phyloP scores from a whole-genome alignment of 768 basidiomycete genomes.

The Strobilomyces confusus region DNA sequence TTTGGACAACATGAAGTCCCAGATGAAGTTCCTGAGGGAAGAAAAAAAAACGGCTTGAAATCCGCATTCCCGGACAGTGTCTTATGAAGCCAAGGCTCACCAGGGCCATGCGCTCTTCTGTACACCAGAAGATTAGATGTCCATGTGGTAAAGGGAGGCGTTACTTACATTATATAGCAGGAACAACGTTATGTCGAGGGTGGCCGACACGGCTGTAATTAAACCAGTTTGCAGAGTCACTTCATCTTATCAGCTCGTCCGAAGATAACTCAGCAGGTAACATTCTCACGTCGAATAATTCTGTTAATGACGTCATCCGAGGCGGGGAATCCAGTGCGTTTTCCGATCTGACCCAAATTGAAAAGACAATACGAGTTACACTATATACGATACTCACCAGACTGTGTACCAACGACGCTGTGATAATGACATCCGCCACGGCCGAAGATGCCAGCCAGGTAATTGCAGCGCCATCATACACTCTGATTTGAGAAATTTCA shows the following conservation, averaged over 20 bases:
- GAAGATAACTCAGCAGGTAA: neutral
- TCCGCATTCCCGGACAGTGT: neutral
- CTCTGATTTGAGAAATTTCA: conserved; percentile 32
- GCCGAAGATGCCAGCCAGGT: conserved; percentile 43
- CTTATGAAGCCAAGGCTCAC: conserved; percentile 1
- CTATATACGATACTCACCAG: conserved; percentile 28
- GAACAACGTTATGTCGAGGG: conserved; percentile 22
- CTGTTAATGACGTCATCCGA: conserved; percentile 39
- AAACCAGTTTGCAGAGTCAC: conserved; percentile 33
- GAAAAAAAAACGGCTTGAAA: neutral
- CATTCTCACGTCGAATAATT: conserved; percentile 37
- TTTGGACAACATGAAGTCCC: conserved; percentile 27
- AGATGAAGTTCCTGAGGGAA: conserved; percentile 16
- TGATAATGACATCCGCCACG: conserved; percentile 41
- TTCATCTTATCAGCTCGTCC: neutral
- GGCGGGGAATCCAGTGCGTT: conserved; percentile 36
- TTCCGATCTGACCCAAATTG: conserved; percentile 23
- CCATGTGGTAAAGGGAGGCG: neutral
- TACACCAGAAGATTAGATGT: neutral
- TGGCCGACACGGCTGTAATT: conserved; percentile 7
- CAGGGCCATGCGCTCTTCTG: conserved; percentile 1
- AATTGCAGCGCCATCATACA: conserved; percentile 32
- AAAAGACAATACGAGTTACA: neutral
- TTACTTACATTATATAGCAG: conserved; percentile 15
- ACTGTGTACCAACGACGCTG: conserved; percentile 39